Evolutionary conservation across 2,329 filamentous ascomycete genomes (phyloP).

Genomic region (Curvularia sp.): DNA sequence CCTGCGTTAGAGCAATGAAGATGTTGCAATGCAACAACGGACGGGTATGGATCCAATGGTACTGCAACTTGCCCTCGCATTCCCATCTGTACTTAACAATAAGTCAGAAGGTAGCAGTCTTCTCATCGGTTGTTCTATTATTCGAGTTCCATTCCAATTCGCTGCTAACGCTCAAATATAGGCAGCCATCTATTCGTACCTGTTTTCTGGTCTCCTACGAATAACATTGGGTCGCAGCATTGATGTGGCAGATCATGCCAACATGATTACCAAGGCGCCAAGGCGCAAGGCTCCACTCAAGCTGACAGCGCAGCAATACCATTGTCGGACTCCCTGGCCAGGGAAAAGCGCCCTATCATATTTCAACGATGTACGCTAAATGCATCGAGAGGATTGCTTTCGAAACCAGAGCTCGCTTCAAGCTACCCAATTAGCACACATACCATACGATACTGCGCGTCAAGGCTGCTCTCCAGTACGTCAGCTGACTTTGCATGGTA

Average conservation of each 20-base stretch:
- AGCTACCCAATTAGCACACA: conserved; percentile 3
- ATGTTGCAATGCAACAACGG: not conserved
- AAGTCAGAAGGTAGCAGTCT: not conserved
- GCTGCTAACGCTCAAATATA: not conserved
- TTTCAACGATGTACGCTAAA: not conserved
- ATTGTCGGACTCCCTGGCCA: not conserved
- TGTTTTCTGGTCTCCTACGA: not conserved
- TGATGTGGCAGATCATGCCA: not conserved
- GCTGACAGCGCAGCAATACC: conserved; percentile 15
- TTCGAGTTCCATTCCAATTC: not conserved
- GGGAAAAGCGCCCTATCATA: not conserved
- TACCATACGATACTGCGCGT: not conserved
- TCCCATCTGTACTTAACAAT: not conserved
- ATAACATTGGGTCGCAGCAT: not conserved
- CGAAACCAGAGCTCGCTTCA: not conserved
- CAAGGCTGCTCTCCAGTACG: conserved; percentile 8
- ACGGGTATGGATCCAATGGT: conserved; percentile 3
- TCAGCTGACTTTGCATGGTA: conserved; percentile 15
- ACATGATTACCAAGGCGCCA: conserved; percentile 6
- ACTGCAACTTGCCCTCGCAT: conserved; percentile 3
- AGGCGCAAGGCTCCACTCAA: conserved; percentile 2
- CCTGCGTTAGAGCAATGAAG: not conserved
- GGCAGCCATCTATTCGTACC: not conserved
- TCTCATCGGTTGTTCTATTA: not conserved
- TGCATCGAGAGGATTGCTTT: not conserved